Evolutionary conservation across 805 yeast genomes (phyloP).

Genomic region (Candida argentea): DNA sequence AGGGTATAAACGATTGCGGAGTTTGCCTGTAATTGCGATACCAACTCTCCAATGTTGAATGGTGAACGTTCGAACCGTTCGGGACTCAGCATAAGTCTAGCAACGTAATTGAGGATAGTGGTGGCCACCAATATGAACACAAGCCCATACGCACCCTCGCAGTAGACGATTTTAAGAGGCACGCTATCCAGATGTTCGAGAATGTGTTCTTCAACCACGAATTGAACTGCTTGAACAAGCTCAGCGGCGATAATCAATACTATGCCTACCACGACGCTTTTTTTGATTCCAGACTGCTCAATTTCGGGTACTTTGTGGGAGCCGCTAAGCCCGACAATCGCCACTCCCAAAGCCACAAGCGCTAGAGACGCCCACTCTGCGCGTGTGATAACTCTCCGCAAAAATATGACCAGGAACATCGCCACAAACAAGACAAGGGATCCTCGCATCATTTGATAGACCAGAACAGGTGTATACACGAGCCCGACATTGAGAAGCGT

Average conservation of each 20-base stretch:
- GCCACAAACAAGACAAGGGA: slow-evolving; percentile 71
- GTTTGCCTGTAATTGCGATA: slow-evolving; percentile 37
- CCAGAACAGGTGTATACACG: slow-evolving; percentile 64
- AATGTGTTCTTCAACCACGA: slow-evolving; percentile 68
- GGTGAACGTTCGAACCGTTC: slow-evolving; percentile 34
- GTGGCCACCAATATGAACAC: slow-evolving; percentile 34
- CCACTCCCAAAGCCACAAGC: slow-evolving; percentile 61
- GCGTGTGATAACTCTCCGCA: slow-evolving; percentile 43
- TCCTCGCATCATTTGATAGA: slow-evolving; percentile 83
- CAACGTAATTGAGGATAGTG: slow-evolving; percentile 30
- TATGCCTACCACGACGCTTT: slow-evolving; percentile 40
- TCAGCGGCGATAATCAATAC: slow-evolving; percentile 49
- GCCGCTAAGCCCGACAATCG: slow-evolving; percentile 66
- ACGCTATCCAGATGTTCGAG: slow-evolving; percentile 41
- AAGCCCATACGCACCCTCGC: slow-evolving; percentile 64
- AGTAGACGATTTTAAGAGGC: slow-evolving; percentile 61
- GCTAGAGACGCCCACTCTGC: slow-evolving; percentile 60
- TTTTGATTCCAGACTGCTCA: slow-evolving; percentile 10
- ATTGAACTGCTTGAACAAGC: slow-evolving; percentile 63
- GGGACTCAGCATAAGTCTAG: slow-evolving; percentile 24
- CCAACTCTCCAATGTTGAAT: slow-evolving; percentile 45
- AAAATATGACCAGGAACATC: slow-evolving; percentile 51
- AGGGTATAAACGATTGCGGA: slow-evolving; percentile 41
- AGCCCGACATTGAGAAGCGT: slow-evolving; percentile 71
- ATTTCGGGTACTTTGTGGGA: no score